A percentile compares a stretch with the other conserved stretches of the same genome.
Conservation (phyloP, 768 basidiomycete genomes). For the Russula abietina region DNA sequence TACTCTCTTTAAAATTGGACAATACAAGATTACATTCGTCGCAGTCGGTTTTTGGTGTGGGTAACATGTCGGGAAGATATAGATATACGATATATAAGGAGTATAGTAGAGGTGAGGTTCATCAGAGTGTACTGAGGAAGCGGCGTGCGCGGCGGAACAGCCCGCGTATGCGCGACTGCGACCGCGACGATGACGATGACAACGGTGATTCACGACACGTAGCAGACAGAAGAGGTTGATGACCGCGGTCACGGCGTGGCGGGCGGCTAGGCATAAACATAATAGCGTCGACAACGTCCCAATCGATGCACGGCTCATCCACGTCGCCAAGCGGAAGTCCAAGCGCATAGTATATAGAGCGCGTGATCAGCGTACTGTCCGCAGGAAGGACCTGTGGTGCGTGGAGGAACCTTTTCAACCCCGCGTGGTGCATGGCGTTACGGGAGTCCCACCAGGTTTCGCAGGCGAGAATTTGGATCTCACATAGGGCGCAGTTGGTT, state of each 20-base stretch:
- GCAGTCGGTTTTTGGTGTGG: neutral
- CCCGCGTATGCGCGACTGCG: conserved; percentile 1
- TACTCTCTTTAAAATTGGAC: too few relatives aligned
- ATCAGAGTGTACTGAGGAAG: neutral
- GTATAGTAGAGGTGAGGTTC: too few relatives aligned
- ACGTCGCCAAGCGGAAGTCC: conserved; percentile 8
- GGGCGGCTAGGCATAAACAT: neutral
- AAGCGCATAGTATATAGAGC: conserved; percentile 5
- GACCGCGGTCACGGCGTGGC: neutral
- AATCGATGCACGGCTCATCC: conserved; percentile 8
- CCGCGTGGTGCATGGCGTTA: too few relatives aligned
- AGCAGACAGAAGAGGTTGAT: too few relatives aligned
- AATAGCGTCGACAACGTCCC: conserved; percentile 3
- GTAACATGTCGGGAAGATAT: neutral
- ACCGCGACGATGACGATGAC: neutral
- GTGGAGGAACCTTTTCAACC: neutral
- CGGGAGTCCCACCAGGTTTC: conserved; percentile 6
- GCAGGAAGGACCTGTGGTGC: neutral
- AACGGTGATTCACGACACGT: too few relatives aligned
- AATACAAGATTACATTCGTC: neutral
- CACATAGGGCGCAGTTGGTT: neutral
- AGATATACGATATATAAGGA: too few relatives aligned
- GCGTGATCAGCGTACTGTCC: neutral
- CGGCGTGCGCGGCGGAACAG: conserved; percentile 9
- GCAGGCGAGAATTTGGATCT: conserved; percentile 7